Conservation (phyloP, 1,284 basidiomycete genomes). For the Sphagnurus paluster region DNA sequence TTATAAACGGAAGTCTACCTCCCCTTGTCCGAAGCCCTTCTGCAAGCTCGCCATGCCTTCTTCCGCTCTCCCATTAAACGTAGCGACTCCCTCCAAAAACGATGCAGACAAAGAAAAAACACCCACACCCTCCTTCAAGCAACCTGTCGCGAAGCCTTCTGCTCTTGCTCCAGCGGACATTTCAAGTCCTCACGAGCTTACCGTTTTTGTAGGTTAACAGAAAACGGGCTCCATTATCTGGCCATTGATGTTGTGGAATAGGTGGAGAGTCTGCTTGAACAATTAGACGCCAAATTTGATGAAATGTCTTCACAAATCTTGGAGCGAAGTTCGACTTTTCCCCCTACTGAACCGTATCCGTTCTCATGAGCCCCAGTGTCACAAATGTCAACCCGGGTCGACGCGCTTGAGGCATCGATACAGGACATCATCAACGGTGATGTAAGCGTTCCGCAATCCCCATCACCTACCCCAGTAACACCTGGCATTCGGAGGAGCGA, state of each 20-base stretch:
- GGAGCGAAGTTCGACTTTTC: slow-evolving; percentile 63
- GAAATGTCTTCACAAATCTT: slow-evolving; percentile 83
- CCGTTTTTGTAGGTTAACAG: slow-evolving; percentile 66
- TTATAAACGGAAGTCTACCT: background rate
- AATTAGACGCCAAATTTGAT: slow-evolving; percentile 78
- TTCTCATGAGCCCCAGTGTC: slow-evolving; percentile 51
- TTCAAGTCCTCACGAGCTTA: slow-evolving; percentile 81
- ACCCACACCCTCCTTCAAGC: slow-evolving; percentile 40
- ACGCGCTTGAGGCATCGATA: slow-evolving; percentile 76
- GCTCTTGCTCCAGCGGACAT: slow-evolving; percentile 54
- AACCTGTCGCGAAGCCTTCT: slow-evolving; percentile 33
- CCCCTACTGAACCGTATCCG: slow-evolving; percentile 14
- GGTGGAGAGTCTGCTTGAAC: slow-evolving; percentile 78
- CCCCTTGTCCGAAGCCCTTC: background rate
- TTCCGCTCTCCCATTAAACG: slow-evolving; percentile 58
- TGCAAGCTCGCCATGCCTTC: slow-evolving; percentile 31
- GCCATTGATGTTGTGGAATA: slow-evolving; percentile 27
- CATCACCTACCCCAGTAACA: slow-evolving; percentile 40
- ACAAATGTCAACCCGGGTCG: slow-evolving; percentile 83
- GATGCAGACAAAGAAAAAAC: slow-evolving; percentile 47
- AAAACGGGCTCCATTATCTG: background rate
- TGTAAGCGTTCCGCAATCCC: slow-evolving; percentile 51
- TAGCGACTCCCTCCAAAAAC: slow-evolving; percentile 50
- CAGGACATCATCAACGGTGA: slow-evolving; percentile 83
- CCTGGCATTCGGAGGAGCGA: slow-evolving; percentile 41